Evolutionary conservation across 2,329 filamentous ascomycete species (phyloP).

Genomic region (Xylaria sp.): DNA sequence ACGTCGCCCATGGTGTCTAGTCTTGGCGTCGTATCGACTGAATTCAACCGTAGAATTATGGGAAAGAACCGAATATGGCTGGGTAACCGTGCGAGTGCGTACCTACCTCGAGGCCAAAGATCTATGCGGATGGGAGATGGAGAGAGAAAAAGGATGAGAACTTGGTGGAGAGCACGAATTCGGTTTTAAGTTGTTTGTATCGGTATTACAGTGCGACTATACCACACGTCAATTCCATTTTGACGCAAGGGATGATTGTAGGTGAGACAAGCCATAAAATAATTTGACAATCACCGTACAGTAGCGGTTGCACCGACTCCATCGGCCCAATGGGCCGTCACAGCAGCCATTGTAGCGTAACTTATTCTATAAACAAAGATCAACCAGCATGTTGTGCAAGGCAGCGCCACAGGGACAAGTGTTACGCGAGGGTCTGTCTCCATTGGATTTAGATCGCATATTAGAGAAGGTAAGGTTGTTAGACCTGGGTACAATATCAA

Average conservation of each 20-base stretch:
- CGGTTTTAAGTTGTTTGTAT: slow-evolving; percentile 20
- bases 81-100: background rate
- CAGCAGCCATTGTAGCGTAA: background rate
- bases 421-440: background rate
- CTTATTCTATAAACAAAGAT: background rate
- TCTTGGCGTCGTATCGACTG: background rate
- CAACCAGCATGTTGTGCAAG: background rate
- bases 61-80: too few relatives aligned
- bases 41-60: background rate
- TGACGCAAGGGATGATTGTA: slow-evolving; percentile 3
- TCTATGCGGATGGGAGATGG: background rate
- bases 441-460: background rate
- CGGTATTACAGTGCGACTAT: slow-evolving; percentile 23
- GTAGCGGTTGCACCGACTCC: slow-evolving; percentile 1
- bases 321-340: background rate
- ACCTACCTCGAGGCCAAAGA: background rate
- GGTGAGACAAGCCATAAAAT: background rate
- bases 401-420: background rate
- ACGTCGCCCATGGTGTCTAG: slow-evolving; percentile 20
- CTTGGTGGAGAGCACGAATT: background rate
- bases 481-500: too few relatives aligned
- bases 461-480: too few relatives aligned
- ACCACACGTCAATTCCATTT: too few relatives aligned
- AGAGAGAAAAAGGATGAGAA: background rate
- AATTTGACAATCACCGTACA: background rate